Evolutionary conservation across 352 stramenopile genomes (phyloP).

Genomic region (Phytophthora ohioensis): DNA sequence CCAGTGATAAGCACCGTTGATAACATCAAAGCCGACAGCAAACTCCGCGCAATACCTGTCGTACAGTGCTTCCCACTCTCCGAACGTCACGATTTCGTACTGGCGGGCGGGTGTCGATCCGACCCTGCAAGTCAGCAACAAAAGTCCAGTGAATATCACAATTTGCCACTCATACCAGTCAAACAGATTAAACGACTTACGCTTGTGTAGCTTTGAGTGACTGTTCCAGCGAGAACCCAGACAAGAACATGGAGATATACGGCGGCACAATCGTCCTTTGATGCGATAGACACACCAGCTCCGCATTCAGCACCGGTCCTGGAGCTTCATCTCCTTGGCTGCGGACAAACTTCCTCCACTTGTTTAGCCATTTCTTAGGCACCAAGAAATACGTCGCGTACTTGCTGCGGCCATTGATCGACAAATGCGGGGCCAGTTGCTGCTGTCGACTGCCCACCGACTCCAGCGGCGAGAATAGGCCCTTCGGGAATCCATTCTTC

Average conservation of each 20-base stretch:
- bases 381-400: slow-evolving; percentile 80
- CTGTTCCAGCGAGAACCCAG: slow-evolving; percentile 80
- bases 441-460: slow-evolving; percentile 29
- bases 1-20: slow-evolving; percentile 87
- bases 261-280: slow-evolving; percentile 80
- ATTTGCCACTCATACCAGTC: neutral
- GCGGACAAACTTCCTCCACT: slow-evolving; percentile 81
- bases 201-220: slow-evolving; percentile 78
- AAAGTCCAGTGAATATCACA: slow-evolving; percentile 1
- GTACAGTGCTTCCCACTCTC: slow-evolving; percentile 87
- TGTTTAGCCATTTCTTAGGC: slow-evolving; percentile 86
- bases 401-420: slow-evolving; percentile 57
- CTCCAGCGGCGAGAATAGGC: slow-evolving; percentile 72
- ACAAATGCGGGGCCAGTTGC: slow-evolving; percentile 59
- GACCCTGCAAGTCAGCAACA: slow-evolving; percentile 41
- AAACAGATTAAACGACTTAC: slow-evolving; percentile 42
- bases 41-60: slow-evolving; percentile 84
- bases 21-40: slow-evolving; percentile 82
- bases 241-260: slow-evolving; percentile 90
- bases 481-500: slow-evolving; percentile 82
- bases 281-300: slow-evolving; percentile 84
- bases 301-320: slow-evolving; percentile 80
- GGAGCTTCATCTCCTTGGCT: slow-evolving; percentile 64
- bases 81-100: slow-evolving; percentile 88
- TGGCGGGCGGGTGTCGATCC: slow-evolving; percentile 62